Conservation (phyloP, 805 yeast species). For the Candida namnaoensis region DNA sequence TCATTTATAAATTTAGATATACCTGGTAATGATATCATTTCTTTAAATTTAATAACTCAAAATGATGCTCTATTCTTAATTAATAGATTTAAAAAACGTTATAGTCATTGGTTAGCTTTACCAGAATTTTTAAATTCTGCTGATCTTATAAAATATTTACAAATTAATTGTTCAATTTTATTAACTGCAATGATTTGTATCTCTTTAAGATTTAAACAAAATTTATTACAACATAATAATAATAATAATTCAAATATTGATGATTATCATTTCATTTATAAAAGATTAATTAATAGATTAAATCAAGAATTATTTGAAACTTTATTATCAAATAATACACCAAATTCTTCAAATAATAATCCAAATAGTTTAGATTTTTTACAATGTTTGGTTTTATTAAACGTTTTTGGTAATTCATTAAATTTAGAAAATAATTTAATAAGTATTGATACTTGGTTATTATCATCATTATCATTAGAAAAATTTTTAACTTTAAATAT, state of each 20-base stretch:
- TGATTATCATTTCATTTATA: conserved; percentile 28
- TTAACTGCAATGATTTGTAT: conserved; percentile 59
- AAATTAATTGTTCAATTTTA: conserved; percentile 48
- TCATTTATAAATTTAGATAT: conserved; percentile 20
- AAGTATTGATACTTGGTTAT: conserved; percentile 52
- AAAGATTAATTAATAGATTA: conserved; percentile 35
- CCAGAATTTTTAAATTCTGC: conserved; percentile 44
- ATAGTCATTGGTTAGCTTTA: conserved; percentile 73
- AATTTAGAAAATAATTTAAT: conserved; percentile 36
- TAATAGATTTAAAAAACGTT: conserved; percentile 52
- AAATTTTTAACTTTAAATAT: conserved; percentile 47
- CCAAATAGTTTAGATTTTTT: conserved; percentile 43
- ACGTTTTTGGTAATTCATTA: conserved; percentile 57
- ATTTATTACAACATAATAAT: conserved; percentile 4
- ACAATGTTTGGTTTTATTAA: conserved; percentile 57
- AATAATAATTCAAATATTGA: conserved; percentile 20
- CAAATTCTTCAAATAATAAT: conserved; percentile 26
- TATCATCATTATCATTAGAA: conserved; percentile 58
- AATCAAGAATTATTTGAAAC: conserved; percentile 35
- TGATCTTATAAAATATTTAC: conserved; percentile 38
- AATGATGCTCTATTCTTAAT: conserved; percentile 42
- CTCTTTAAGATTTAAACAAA: conserved; percentile 41
- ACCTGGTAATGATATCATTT: conserved; percentile 35
- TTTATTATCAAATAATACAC: conserved; percentile 17
- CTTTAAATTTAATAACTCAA: conserved; percentile 37